These are phyloP conservation scores for Boletus eberwhitei DNA, from an alignment of 768 basidiomycete genomes.

Conservation along the genomic window DNA sequence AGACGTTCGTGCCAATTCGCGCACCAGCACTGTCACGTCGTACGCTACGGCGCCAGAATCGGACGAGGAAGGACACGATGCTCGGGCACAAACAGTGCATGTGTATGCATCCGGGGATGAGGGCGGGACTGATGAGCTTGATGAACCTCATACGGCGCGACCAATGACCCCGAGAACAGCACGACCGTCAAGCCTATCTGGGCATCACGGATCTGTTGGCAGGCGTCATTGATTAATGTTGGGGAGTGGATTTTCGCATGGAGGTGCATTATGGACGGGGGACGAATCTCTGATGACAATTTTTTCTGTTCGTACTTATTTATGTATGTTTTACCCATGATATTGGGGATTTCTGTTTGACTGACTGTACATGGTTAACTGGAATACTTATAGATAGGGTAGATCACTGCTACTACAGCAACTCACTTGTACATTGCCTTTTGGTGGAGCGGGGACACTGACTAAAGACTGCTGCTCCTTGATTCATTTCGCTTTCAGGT, in stretches of 20 bases:
- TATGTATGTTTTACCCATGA: neutral
- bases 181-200: constrained; percentile 5
- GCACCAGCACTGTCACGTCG: constrained; percentile 12
- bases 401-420: neutral
- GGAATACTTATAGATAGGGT: neutral
- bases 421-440: neutral
- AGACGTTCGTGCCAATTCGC: constrained; percentile 8
- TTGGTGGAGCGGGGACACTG: neutral
- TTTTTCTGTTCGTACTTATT: neutral
- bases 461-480: neutral
- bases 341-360: neutral
- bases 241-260: neutral
- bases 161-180: constrained; percentile 19
- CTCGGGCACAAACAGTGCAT: neutral
- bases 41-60: constrained; percentile 11
- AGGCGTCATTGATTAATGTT: neutral
- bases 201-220: neutral
- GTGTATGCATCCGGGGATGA: neutral
- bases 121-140: neutral
- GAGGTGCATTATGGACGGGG: neutral
- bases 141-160: constrained; percentile 14
- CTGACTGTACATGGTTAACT: neutral
- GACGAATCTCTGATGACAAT: neutral
- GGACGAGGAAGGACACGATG: neutral
- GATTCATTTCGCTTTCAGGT: neutral